A percentile compares a stretch with the other conserved stretches of the same genome.
These are phyloP conservation scores for Eucalyptus marginata DNA, from an alignment of 345 rosid species.

Conservation along the genomic window DNA sequence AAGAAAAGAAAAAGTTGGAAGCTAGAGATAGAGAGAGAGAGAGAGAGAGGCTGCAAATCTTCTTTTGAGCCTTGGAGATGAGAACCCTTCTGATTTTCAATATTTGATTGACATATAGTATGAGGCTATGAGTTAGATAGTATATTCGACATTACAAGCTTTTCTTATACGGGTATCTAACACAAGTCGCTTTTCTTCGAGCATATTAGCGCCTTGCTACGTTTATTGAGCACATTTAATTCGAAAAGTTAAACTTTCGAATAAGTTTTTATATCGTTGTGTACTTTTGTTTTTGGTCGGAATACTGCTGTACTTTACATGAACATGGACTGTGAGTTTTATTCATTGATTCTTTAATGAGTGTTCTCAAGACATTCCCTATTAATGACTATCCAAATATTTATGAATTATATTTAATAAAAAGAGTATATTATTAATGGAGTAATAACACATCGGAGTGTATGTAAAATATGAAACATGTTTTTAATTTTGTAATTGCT, in stretches of 20 bases:
- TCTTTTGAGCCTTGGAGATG: neutral
- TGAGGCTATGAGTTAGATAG: neutral
- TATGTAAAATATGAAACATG: neutral
- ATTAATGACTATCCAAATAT: neutral
- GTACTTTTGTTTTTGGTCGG: neutral
- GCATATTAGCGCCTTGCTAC: neutral
- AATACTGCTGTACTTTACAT: neutral
- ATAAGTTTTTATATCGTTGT: neutral
- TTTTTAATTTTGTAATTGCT: neutral
- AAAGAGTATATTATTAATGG: neutral
- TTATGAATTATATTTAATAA: neutral
- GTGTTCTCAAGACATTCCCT: neutral
- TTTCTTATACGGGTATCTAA: neutral
- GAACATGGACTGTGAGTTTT: fast-evolving
- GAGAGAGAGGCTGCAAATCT: neutral
- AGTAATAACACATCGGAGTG: neutral
- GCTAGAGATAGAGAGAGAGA: neutral
- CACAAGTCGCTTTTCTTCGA: neutral
- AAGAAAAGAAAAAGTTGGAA: neutral
- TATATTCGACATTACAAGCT: neutral
- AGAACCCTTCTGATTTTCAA: neutral
- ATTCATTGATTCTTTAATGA: neutral
- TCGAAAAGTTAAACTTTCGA: neutral
- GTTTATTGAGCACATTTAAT: neutral
- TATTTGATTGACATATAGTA: neutral